Evolutionary conservation across 2,329 filamentous ascomycete genomes (phyloP).

Genomic region (Rutstroemia sp.): DNA sequence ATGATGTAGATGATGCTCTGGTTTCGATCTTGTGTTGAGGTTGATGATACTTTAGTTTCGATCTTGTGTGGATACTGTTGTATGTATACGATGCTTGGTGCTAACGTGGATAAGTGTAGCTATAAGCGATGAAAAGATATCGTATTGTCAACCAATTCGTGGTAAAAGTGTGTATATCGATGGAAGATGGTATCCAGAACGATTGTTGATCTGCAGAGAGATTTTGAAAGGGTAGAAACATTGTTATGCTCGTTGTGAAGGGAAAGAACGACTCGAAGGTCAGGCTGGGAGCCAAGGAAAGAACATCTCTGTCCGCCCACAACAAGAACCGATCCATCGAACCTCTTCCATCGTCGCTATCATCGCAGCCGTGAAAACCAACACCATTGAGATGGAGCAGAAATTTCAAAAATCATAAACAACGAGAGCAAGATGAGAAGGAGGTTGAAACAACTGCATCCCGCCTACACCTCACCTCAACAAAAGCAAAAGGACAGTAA

Average conservation of each 20-base stretch:
- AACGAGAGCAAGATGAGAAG: not conserved
- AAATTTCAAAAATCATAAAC: no score
- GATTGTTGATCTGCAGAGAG: no score
- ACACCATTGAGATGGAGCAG: no score
- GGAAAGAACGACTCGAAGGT: not conserved
- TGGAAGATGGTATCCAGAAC: not conserved
- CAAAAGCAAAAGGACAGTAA: not conserved
- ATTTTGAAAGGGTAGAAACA: no score
- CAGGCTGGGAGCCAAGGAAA: not conserved
- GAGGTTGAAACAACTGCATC: no score
- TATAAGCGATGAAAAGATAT: not conserved
- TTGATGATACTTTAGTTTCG: no score
- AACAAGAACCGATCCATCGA: not conserved
- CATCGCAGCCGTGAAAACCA: no score
- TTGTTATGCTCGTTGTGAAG: not conserved
- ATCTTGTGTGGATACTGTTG: not conserved
- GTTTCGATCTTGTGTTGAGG: no score
- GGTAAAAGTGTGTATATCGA: constrained; percentile 1
- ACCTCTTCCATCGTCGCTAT: no score
- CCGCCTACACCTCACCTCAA: no score
- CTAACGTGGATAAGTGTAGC: not conserved
- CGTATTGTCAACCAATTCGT: not conserved
- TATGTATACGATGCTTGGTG: not conserved
- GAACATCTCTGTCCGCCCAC: not conserved
- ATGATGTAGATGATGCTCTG: no score